Percentiles rank a stretch among this genome's conserved stretches.
These are phyloP conservation scores for Coccomyxa sp. DNA, from an alignment of 139 green algal species.

Conservation along the genomic window DNA sequence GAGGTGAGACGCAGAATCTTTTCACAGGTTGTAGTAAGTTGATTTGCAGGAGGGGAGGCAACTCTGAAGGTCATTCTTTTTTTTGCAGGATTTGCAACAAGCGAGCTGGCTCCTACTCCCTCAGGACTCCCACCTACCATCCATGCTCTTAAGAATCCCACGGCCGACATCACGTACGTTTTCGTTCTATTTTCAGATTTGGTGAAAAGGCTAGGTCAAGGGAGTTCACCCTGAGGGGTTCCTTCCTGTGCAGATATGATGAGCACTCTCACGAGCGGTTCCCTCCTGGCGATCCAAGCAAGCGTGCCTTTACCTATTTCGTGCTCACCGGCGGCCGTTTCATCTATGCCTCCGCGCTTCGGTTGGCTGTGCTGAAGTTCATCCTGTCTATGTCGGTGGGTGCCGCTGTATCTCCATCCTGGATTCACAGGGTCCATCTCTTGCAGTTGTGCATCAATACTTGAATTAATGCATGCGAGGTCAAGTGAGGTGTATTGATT, in stretches of 20 bases:
- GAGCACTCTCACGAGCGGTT: slow-evolving; percentile 78
- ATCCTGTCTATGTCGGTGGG: slow-evolving; percentile 89
- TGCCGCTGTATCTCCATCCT: neutral
- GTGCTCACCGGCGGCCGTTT: slow-evolving; percentile 96
- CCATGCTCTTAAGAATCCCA: slow-evolving; percentile 71
- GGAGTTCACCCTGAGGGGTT: neutral
- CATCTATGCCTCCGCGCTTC: slow-evolving; percentile 93
- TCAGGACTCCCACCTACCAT: slow-evolving; percentile 42
- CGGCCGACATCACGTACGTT: slow-evolving; percentile 44
- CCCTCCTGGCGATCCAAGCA: slow-evolving; percentile 73
- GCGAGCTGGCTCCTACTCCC: slow-evolving; percentile 6
- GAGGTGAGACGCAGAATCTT: neutral
- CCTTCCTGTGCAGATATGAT: slow-evolving; percentile 73
- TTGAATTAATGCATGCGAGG: too few relatives aligned
- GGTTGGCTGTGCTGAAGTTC: slow-evolving; percentile 95
- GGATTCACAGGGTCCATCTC: neutral
- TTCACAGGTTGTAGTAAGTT: too few relatives aligned
- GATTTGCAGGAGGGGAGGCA: too few relatives aligned
- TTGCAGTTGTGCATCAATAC: neutral
- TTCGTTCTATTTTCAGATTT: neutral
- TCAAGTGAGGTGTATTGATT: too few relatives aligned
- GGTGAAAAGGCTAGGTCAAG: too few relatives aligned
- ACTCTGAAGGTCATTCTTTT: too few relatives aligned
- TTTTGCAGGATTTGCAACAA: slow-evolving; percentile 17
- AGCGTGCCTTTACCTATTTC: slow-evolving; percentile 95